These are phyloP conservation scores for Drosera spatulata DNA, from an alignment of 179 eudicot species.

Conservation along the genomic window DNA sequence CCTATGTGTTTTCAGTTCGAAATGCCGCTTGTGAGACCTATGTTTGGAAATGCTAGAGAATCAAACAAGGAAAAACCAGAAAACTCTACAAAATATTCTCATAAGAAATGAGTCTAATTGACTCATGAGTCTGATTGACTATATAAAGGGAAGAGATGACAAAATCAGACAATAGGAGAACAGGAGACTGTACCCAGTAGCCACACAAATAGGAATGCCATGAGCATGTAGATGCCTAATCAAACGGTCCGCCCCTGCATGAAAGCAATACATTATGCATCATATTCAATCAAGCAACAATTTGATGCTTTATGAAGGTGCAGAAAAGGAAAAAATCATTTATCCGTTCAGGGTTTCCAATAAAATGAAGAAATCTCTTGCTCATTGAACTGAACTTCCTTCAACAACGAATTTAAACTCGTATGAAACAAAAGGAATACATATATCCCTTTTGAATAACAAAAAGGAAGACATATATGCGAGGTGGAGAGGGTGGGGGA, in stretches of 20 bases:
- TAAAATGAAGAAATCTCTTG: too few species aligned
- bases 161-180: not conserved
- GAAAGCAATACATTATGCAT: slow-evolving; percentile 3
- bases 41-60: not conserved
- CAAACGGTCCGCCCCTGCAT: slow-evolving; percentile 63
- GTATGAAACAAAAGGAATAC: not conserved
- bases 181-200: slow-evolving; percentile 55
- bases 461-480: not conserved
- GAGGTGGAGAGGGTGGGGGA: slow-evolving; percentile 1
- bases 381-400: too few species aligned
- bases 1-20: slow-evolving; percentile 71
- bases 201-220: slow-evolving; percentile 75
- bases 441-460: not conserved
- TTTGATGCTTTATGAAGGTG: too few species aligned
- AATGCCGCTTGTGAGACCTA: slow-evolving; percentile 76
- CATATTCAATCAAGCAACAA: not conserved
- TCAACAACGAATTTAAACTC: too few species aligned
- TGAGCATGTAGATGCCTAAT: slow-evolving; percentile 63
- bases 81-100: too few species aligned
- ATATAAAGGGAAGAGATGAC: too few species aligned
- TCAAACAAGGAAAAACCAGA: too few species aligned
- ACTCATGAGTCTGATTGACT: too few species aligned
- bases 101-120: too few species aligned
- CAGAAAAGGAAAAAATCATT: too few species aligned
- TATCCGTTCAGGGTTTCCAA: too few species aligned